phyloP scores from a whole-genome alignment of 2,329 filamentous ascomycete species.

The Hypoxylon sp. region DNA sequence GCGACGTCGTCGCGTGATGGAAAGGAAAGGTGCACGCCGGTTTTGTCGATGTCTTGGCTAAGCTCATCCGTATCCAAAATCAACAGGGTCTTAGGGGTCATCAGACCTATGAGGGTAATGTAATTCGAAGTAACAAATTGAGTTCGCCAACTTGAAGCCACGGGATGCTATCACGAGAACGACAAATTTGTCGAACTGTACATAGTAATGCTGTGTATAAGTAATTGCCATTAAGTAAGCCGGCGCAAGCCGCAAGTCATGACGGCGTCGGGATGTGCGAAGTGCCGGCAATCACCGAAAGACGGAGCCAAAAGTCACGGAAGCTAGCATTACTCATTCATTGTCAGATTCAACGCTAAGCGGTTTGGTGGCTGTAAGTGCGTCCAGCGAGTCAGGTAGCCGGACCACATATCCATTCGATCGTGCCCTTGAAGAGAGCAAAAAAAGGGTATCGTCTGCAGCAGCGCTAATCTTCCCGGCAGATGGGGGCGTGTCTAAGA shows the following conservation, averaged over 20 bases:
- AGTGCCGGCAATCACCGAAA: not conserved
- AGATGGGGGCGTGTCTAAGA: constrained; percentile 17
- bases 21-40: not conserved
- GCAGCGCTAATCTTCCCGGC: constrained; percentile 8
- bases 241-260: not conserved
- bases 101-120: not conserved
- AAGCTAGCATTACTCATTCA: constrained; percentile 23
- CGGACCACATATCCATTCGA: constrained; percentile 25
- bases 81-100: not conserved
- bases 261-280: not conserved
- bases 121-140: not conserved
- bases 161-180: not conserved
- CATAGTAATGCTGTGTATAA: not conserved
- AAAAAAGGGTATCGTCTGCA: constrained; percentile 28
- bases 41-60: not conserved
- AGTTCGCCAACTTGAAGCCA: not conserved
- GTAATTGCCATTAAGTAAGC: not conserved
- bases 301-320: not conserved
- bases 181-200: not conserved
- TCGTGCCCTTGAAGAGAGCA: constrained; percentile 21
- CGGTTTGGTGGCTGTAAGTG: constrained; percentile 17
- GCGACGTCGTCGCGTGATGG: not conserved
- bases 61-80: not conserved
- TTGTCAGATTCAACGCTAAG: constrained; percentile 19
- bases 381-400: constrained; percentile 16